A percentile compares a stretch with the other conserved stretches of the same genome.
Conservation (phyloP, 179 eudicot genomes). For the Patellifolia procumbens region DNA sequence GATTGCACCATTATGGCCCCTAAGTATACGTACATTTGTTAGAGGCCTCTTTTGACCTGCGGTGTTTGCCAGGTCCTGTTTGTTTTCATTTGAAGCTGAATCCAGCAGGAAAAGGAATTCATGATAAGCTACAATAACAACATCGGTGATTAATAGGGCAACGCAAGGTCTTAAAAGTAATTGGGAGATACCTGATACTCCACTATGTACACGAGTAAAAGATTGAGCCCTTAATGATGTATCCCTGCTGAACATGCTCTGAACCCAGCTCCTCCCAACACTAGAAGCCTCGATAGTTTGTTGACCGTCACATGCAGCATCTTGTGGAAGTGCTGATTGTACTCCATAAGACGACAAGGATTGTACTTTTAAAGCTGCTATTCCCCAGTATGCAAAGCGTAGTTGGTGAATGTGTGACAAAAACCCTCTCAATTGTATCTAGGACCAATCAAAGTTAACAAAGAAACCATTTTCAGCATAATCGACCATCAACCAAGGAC, state of each 20-base stretch:
- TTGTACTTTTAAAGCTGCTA: slow-evolving; percentile 57
- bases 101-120: slow-evolving; percentile 7
- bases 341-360: slow-evolving; percentile 52
- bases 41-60: slow-evolving; percentile 66
- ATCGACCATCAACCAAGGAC: neutral
- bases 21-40: slow-evolving; percentile 68
- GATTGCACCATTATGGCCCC: slow-evolving; percentile 83
- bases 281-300: slow-evolving; percentile 76
- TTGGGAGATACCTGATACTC: slow-evolving; percentile 36
- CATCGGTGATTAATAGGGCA: neutral
- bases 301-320: slow-evolving; percentile 50
- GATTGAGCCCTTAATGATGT: slow-evolving; percentile 51
- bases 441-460: slow-evolving; percentile 25
- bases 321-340: slow-evolving; percentile 68
- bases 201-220: slow-evolving; percentile 60
- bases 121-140: neutral
- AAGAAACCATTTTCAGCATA: neutral
- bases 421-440: slow-evolving; percentile 83
- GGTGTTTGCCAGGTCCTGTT: slow-evolving; percentile 45
- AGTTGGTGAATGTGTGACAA: slow-evolving; percentile 72
- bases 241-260: slow-evolving; percentile 92
- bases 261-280: slow-evolving; percentile 86
- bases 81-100: slow-evolving; percentile 56
- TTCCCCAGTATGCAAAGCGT: slow-evolving; percentile 79
- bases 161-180: neutral